Evolutionary conservation across 1,139 yeast species (phyloP), one percentile per base, ranked within the genome.

Genomic region (Lodderomyces margitis): DNA sequence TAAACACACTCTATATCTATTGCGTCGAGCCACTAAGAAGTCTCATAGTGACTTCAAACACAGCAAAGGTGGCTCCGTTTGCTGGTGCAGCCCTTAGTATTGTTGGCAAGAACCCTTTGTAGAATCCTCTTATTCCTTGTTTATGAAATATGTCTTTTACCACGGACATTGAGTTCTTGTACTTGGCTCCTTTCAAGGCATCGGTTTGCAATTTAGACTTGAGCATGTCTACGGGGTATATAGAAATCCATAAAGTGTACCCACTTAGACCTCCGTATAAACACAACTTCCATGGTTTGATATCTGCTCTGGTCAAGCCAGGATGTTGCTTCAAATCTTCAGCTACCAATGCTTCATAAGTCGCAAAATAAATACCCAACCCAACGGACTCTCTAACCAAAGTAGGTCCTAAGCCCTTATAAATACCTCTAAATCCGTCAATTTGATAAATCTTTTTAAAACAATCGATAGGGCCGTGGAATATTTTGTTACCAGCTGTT

Each of bases 71-170:
- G 23, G 95, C 95, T 40, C 96, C 98, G 58, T 91, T 91, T 14
- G 95, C 98, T 3, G 98, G 98, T 2, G 96, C 96, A 41, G 98
- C 97, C 64, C 98, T 83, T 53, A 91, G 70, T 49, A 91, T 80
- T 1, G 98, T 89, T 38, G 98, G 96, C 17, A 82, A 64, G 58
- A 89, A 88, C 1, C 98, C 98, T 62, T 84, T 81, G 64, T 87
- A 83, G 57, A 91, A 87, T 0, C 96, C 95, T 52, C 71, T 71
- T 40, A 81, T 50, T 25, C 97, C 97, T 41, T 72, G 70, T 7
- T 70, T 71, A 37, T 59, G 61, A 59, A 67, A 74, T 16, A 87
- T 73, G 47, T 74, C 72, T 46, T 59, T 72, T 17, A 78, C 64
- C 21, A 87, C 94, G 45, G 74, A 75, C 12, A 73, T 31, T n/a